phyloP scores from a whole-genome alignment of 2,329 filamentous ascomycete species.

The Nakataea oryzae region DNA sequence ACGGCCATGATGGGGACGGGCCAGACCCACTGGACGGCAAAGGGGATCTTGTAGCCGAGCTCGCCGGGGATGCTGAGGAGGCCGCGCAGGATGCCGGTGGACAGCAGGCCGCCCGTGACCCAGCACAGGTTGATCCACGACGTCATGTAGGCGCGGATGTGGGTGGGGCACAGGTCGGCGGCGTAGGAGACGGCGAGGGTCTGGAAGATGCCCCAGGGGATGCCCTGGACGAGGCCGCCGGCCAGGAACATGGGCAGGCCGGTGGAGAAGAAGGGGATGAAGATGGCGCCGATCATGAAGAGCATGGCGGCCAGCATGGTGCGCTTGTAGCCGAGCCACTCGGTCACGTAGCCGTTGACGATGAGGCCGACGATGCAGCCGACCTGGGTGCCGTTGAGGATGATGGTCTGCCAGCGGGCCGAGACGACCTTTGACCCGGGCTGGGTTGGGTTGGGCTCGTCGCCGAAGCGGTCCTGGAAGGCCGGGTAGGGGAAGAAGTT shows the following conservation, averaged over 20 bases:
- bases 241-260: conserved; percentile 9
- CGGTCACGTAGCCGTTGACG: conserved; percentile 38
- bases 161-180: conserved; percentile 10
- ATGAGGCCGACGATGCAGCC: conserved; percentile 46
- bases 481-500: conserved; percentile 8
- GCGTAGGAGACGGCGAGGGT: conserved; percentile 12
- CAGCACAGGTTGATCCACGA: conserved; percentile 13
- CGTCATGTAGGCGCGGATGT: conserved; percentile 9
- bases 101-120: conserved; percentile 9
- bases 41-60: conserved; percentile 16
- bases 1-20: conserved; percentile 31
- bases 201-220: conserved; percentile 12
- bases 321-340: conserved; percentile 38
- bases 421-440: conserved; percentile 27
- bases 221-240: conserved; percentile 11
- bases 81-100: conserved; percentile 10
- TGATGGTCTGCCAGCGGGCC: conserved; percentile 43
- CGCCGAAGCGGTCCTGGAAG: conserved; percentile 16
- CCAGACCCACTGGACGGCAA: conserved; percentile 41
- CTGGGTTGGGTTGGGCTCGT: conserved; percentile 18
- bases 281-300: conserved; percentile 35
- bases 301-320: conserved; percentile 36
- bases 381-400: conserved; percentile 42
- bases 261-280: conserved; percentile 10
- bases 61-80: conserved; percentile 4